Percentiles rank a stretch among this genome's conserved stretches.
These are phyloP conservation scores for Ustilago lituana DNA, from an alignment of 1,284 basidiomycete genomes.

Conservation along the genomic window DNA sequence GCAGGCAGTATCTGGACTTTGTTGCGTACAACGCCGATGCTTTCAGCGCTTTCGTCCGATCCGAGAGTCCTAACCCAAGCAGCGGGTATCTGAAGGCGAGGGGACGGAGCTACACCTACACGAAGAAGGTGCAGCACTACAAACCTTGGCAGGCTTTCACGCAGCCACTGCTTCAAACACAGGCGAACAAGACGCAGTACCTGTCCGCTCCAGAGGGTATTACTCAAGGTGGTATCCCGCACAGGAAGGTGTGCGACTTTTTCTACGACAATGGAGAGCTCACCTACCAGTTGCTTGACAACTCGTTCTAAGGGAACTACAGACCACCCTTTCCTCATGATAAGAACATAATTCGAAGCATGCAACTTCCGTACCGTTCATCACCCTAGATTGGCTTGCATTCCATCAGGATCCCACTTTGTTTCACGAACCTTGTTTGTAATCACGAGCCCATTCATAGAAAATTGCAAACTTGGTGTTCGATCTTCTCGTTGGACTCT, in stretches of 20 bases:
- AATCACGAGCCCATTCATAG: too few relatives aligned
- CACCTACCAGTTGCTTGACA: constrained; percentile 30
- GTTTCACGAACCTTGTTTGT: too few relatives aligned
- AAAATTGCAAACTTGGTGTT: too few relatives aligned
- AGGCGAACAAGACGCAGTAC: constrained; percentile 18
- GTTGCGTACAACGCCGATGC: constrained; percentile 25
- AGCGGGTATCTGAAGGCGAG: constrained; percentile 17
- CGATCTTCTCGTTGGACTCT: too few relatives aligned
- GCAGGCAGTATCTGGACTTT: constrained; percentile 31
- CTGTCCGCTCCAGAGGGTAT: constrained; percentile 23
- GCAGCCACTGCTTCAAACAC: constrained; percentile 2
- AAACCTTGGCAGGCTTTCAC: constrained; percentile 24
- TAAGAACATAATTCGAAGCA: too few relatives aligned
- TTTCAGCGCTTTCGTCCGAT: constrained; percentile 32
- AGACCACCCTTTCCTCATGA: too few relatives aligned
- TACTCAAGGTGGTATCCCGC: constrained; percentile 13
- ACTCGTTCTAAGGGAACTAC: constrained; percentile 12
- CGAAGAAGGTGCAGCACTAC: constrained; percentile 18
- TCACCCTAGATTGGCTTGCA: too few relatives aligned
- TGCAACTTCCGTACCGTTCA: too few relatives aligned
- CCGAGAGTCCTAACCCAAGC: constrained; percentile 16
- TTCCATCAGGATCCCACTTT: too few relatives aligned
- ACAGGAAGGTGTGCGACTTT: constrained; percentile 31
- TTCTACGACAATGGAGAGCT: constrained; percentile 18
- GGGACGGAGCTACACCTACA: constrained; percentile 38